phyloP scores from a whole-genome alignment of 177 flowering plant species.

The Vitis hybrid region DNA sequence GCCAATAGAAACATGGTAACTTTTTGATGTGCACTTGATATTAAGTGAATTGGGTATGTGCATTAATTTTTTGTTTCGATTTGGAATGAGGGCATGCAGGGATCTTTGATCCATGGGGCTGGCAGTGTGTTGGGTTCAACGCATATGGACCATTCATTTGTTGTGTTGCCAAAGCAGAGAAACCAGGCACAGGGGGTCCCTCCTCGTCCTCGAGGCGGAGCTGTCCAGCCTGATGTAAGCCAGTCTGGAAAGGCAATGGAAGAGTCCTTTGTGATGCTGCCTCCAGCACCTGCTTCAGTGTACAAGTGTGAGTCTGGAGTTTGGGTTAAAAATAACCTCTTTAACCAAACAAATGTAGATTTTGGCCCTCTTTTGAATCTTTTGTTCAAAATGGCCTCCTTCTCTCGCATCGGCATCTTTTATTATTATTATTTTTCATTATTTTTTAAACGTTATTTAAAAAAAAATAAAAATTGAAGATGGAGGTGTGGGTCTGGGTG shows the following conservation, averaged over 20 bases:
- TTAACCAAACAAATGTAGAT: too few relatives aligned
- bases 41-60: neutral
- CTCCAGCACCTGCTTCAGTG: constrained; percentile 81
- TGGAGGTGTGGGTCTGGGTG: too few relatives aligned
- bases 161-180: constrained; percentile 85
- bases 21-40: neutral
- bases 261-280: constrained; percentile 89
- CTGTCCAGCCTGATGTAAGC: constrained; percentile 46
- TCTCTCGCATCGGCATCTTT: too few relatives aligned
- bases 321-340: too few relatives aligned
- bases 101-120: constrained; percentile 67
- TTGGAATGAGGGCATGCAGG: constrained; percentile 31
- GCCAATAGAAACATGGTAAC: neutral
- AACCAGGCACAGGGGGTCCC: constrained; percentile 57
- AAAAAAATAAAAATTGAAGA: too few relatives aligned
- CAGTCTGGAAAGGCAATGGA: constrained; percentile 82
- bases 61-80: neutral
- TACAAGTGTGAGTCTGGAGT: constrained; percentile 76
- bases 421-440: too few relatives aligned
- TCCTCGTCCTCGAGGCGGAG: constrained; percentile 69
- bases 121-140: constrained; percentile 71
- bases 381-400: too few relatives aligned
- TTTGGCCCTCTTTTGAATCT: too few relatives aligned
- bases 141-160: constrained; percentile 89
- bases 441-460: too few relatives aligned